Evolutionary conservation across 495 filamentous ascomycete genomes (phyloP).

Genomic region (Penicillium diatomitis): DNA sequence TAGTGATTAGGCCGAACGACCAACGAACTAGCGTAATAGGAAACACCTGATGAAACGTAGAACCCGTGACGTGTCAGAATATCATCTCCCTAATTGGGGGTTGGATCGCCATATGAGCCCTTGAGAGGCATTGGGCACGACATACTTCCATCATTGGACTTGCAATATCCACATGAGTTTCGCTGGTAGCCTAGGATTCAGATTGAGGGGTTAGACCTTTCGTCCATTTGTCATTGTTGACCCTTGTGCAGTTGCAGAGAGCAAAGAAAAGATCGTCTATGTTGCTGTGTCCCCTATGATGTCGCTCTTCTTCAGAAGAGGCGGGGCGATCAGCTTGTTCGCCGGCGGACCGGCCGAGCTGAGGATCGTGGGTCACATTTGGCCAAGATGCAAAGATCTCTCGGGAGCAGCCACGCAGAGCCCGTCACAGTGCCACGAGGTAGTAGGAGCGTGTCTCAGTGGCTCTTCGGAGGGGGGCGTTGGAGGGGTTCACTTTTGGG

Average conservation of each 20-base stretch:
- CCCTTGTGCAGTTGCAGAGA: too few relatives aligned
- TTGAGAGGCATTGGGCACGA: slow-evolving; percentile 10
- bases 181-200: slow-evolving; percentile 36
- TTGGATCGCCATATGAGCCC: not conserved
- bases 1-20: slow-evolving; percentile 66
- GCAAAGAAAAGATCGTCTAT: too few relatives aligned
- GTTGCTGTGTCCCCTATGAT: too few relatives aligned
- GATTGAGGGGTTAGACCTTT: slow-evolving; percentile 7
- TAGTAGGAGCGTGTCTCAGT: slow-evolving; percentile 23
- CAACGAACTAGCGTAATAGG: slow-evolving; percentile 67
- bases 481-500: too few relatives aligned
- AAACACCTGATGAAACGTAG: slow-evolving; percentile 53
- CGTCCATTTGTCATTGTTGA: slow-evolving; percentile 1
- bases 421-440: slow-evolving; percentile 39
- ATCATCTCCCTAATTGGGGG: slow-evolving; percentile 1
- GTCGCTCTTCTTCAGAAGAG: too few relatives aligned
- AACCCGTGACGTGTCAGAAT: slow-evolving; percentile 12
- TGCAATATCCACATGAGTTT: slow-evolving; percentile 49
- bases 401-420: slow-evolving; percentile 9
- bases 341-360: too few relatives aligned
- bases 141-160: slow-evolving; percentile 44
- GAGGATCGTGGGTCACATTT: not conserved
- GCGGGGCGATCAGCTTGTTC: too few relatives aligned
- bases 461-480: slow-evolving; percentile 18
- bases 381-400: slow-evolving; percentile 3